A percentile compares a stretch with the other conserved stretches of the same genome.
phyloP scores from a whole-genome alignment of 2,329 filamentous ascomycete genomes.

The Zalaria obscura region DNA sequence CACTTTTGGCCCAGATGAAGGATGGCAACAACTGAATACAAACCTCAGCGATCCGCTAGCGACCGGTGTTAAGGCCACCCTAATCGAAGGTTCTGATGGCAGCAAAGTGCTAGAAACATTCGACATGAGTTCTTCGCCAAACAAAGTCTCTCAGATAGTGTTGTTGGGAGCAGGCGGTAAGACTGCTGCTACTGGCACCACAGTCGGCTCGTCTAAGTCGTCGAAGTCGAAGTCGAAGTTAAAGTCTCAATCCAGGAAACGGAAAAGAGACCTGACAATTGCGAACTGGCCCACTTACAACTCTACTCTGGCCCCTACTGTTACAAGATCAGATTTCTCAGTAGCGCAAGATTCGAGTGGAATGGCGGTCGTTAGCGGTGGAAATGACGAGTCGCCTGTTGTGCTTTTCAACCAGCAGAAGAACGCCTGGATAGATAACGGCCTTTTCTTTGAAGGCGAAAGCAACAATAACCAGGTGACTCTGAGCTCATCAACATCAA shows the following conservation, averaged over 20 bases:
- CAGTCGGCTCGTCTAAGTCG: slow-evolving; percentile 24
- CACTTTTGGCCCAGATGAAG: slow-evolving; percentile 48
- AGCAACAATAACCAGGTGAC: slow-evolving; percentile 13
- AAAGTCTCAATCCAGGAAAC: slow-evolving; percentile 16
- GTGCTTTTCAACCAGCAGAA: slow-evolving; percentile 61
- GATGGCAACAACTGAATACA: slow-evolving; percentile 55
- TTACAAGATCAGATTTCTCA: slow-evolving; percentile 53
- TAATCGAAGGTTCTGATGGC: slow-evolving; percentile 59
- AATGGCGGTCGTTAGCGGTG: slow-evolving; percentile 65
- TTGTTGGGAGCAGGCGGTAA: slow-evolving; percentile 47
- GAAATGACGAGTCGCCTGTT: slow-evolving; percentile 51
- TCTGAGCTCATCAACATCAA: slow-evolving; percentile 18
- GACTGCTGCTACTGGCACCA: slow-evolving; percentile 31
- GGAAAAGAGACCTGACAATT: slow-evolving; percentile 41
- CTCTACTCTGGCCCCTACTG: slow-evolving; percentile 51
- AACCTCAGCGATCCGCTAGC: slow-evolving; percentile 38
- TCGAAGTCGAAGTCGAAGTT: not conserved
- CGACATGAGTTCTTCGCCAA: slow-evolving; percentile 60
- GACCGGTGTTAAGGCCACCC: slow-evolving; percentile 28
- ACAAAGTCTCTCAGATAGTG: slow-evolving; percentile 56
- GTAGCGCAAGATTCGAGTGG: slow-evolving; percentile 54
- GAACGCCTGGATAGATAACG: slow-evolving; percentile 68
- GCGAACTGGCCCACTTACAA: slow-evolving; percentile 69
- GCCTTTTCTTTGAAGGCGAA: slow-evolving; percentile 41
- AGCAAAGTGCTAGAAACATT: slow-evolving; percentile 71